Evolutionary conservation across 495 filamentous ascomycete genomes (phyloP).

Genomic region (Pseudotulostoma volvatum): DNA sequence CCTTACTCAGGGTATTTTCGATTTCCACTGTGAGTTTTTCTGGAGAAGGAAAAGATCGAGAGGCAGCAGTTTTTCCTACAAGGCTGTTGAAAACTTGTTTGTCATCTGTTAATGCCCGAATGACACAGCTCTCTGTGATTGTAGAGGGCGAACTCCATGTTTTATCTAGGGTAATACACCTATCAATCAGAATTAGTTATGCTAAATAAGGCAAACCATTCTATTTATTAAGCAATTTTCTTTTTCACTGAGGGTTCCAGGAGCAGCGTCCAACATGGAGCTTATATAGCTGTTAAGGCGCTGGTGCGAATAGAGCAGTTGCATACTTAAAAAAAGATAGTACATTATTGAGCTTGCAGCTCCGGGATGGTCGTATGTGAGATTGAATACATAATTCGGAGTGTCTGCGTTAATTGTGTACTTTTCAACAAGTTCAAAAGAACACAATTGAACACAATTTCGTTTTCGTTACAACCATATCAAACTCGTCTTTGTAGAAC

Average conservation of each 20-base stretch:
- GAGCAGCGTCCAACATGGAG: too few relatives aligned
- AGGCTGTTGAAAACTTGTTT: slow-evolving; percentile 1
- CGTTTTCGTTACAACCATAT: slow-evolving; percentile 5
- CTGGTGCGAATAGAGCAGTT: not conserved
- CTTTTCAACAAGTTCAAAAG: not conserved
- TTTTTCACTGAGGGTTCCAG: too few relatives aligned
- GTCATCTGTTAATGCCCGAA: slow-evolving; percentile 3
- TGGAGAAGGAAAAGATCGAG: slow-evolving; percentile 1
- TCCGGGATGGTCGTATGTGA: slow-evolving; percentile 12
- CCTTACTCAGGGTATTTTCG: too few relatives aligned
- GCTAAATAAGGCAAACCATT: too few relatives aligned
- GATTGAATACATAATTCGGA: slow-evolving; percentile 5
- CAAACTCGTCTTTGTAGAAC: too few relatives aligned
- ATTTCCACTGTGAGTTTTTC: not conserved
- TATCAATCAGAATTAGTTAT: slow-evolving; percentile 1
- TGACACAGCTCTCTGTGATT: too few relatives aligned
- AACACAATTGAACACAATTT: too few relatives aligned
- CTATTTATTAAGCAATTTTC: too few relatives aligned
- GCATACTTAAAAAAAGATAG: slow-evolving; percentile 1
- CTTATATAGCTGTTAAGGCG: too few relatives aligned
- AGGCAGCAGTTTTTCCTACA: not conserved
- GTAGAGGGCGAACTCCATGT: not conserved
- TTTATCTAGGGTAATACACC: slow-evolving; percentile 3
- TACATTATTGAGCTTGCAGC: slow-evolving; percentile 1
- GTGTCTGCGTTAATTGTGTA: slow-evolving; percentile 4